Evolutionary conservation across 257 asterid species (phyloP), one percentile per base, ranked within the genome.

Genomic region (Plantago ovata): DNA sequence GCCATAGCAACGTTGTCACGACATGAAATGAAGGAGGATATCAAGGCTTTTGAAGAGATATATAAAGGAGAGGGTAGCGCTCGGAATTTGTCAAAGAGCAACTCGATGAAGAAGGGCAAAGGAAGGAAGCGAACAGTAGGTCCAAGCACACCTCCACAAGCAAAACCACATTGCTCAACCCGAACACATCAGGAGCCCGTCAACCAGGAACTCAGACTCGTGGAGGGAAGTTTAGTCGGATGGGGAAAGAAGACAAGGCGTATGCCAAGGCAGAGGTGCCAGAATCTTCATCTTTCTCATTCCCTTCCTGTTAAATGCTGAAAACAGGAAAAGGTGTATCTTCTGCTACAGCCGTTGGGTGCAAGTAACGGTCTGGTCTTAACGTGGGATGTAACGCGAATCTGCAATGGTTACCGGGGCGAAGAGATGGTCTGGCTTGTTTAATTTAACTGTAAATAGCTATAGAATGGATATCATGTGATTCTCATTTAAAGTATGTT

Each of bases 171-270:
- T 16, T 20, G 49, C 48, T 39, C 9, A 39, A 39, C 10, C 10
- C 19, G 40, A 82, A 46, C 76, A 71, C 56, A 68, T 47, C 57
- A 70, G 57, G 43, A 59, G 5, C 51, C 51, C 21, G 22, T 74
- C 22, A 18, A 13, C 21, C 47, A 12, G 7, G 87, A 72, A 60
- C 72, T 41, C 24, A 75, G 79, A 38, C 52, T 83, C 80, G 92
- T 77, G 72, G 92, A 91, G 20, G 66, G 79, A 66, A 87, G 93
- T 70, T 69, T 88, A 46, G 82, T 89, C 1, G 95, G 95, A 32
- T 92, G 98, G 98, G 98, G 98, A 36, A 92, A 92, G 74, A 92
- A 87, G 42, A 77, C 96, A 13, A 77, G 98, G 45, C 86, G 98
- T 38, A 94, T 95, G 18, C 84, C 93, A 2, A 69, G 98, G 15